Percentiles rank a stretch among this genome's conserved stretches.
Conservation (phyloP, 2,329 filamentous ascomycete genomes). For the Phyllosticta citrichinensis region DNA sequence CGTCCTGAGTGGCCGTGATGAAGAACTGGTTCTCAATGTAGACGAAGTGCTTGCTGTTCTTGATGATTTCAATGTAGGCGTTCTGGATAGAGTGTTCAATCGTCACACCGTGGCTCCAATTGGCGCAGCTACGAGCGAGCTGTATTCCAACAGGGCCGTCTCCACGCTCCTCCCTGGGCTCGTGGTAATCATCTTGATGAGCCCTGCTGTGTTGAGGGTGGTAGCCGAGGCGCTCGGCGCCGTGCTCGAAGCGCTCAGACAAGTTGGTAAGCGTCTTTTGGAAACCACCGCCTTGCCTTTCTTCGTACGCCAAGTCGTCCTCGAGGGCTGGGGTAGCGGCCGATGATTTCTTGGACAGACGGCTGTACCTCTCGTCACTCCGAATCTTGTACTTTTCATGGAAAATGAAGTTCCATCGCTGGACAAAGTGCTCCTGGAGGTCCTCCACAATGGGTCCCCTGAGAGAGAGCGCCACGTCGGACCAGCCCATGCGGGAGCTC, state of each 20-base stretch:
- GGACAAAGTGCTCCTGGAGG: slow-evolving; percentile 66
- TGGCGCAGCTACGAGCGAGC: slow-evolving; percentile 31
- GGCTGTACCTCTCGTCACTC: slow-evolving; percentile 40
- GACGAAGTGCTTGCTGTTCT: slow-evolving; percentile 58
- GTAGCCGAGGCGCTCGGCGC: slow-evolving; percentile 17
- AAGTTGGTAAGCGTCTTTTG: slow-evolving; percentile 6
- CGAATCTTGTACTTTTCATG: slow-evolving; percentile 65
- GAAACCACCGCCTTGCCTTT: slow-evolving; percentile 21
- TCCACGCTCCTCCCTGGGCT: slow-evolving; percentile 1
- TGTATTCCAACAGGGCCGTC: slow-evolving; percentile 23
- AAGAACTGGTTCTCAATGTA: slow-evolving; percentile 87
- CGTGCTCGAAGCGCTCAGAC: slow-evolving; percentile 10
- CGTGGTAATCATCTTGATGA: slow-evolving; percentile 17
- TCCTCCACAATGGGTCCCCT: slow-evolving; percentile 66
- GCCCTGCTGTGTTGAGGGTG: slow-evolving; percentile 11
- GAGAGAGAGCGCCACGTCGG: slow-evolving; percentile 70
- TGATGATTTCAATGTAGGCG: slow-evolving; percentile 67
- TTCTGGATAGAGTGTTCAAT: slow-evolving; percentile 76
- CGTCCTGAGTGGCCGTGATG: slow-evolving; percentile 66
- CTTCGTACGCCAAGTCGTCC: slow-evolving; percentile 24
- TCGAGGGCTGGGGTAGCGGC: slow-evolving; percentile 26
- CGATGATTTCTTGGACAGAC: slow-evolving; percentile 13
- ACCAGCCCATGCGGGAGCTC: slow-evolving; percentile 86
- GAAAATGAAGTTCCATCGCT: slow-evolving; percentile 89
- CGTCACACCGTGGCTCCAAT: slow-evolving; percentile 50